Evolutionary conservation across 1,139 yeast genomes (phyloP).

Genomic region (Meyerozyma elateridarum): DNA sequence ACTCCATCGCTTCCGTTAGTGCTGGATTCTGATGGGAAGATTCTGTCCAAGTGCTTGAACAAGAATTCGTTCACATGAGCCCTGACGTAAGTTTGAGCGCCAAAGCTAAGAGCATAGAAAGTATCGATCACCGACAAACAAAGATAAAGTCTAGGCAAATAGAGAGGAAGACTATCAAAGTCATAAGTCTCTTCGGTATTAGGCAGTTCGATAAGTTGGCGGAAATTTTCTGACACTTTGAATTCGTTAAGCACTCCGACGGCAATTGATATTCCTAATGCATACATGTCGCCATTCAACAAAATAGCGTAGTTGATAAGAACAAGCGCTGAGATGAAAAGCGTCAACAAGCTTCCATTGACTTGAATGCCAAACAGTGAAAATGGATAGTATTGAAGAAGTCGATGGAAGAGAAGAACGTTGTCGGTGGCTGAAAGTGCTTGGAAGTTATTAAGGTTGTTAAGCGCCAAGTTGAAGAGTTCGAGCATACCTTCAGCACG

Average conservation of each 20-base stretch:
- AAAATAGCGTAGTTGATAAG: conserved; percentile 53
- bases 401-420: conserved; percentile 34
- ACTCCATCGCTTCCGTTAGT: conserved; percentile 11
- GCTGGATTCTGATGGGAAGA: conserved; percentile 1
- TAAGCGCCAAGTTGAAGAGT: conserved; percentile 48
- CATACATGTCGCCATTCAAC: conserved; percentile 53
- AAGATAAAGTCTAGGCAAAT: conserved; percentile 47
- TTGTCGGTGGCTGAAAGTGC: conserved; percentile 25
- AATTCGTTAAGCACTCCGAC: conserved; percentile 57
- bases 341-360: conserved; percentile 29
- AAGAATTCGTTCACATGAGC: conserved; percentile 16
- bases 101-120: conserved; percentile 53
- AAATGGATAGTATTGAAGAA: conserved; percentile 44
- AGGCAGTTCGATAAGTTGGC: conserved; percentile 18
- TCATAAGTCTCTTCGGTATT: conserved; percentile 14
- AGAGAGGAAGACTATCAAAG: conserved; percentile 34
- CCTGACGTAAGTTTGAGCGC: conserved; percentile 41
- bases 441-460: conserved; percentile 41
- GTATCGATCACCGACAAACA: conserved; percentile 50
- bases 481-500: conserved; percentile 40
- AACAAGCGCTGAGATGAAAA: conserved; percentile 44
- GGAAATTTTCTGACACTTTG: conserved; percentile 38
- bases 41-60: conserved; percentile 10
- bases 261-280: conserved; percentile 50
- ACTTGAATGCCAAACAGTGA: conserved; percentile 17